Evolutionary conservation across 805 yeast genomes (phyloP), one percentile per base, ranked within the genome.

Genomic region (Candida montana): DNA sequence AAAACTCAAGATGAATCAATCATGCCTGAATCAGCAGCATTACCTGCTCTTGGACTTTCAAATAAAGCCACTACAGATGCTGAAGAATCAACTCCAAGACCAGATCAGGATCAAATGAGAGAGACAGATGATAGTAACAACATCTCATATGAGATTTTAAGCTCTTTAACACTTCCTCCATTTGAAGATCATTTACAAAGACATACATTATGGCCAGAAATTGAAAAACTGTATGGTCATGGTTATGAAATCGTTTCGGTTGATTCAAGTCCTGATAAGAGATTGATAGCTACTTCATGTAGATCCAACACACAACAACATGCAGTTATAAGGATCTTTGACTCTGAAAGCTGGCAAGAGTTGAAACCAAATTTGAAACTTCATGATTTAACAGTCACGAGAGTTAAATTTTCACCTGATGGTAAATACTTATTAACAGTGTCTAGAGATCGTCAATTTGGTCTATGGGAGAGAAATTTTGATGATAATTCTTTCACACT

Each of bases 141-240:
- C 46, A 65, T 69, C 7, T 67, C 75, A 2, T 68, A 59, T 31
- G 79, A 74, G 32, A 59, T 75, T n/a, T 60, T 80, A 18, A 59
- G 67, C 4, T 53, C 68, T 0, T 62, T 84, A 33, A 48, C 49
- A 0, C 57, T 63, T 0, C 90, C 95, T 8, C 98, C 99, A 0
- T 64, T 83, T 35, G 99, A 93, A 60, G 96, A 91, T 54, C 85
- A 86, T 46, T 67, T 93, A 21, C 98, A 93, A 59, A 74, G 98
- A 55, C 87, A 81, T 57, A 86, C 98, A 0, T 67, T 93, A 40
- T 93, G 95, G 83, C 99, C 99, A 0, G 99, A 93, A 58, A 67
- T 83, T 42, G 99, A 93, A 54, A 93, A 93, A 59, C 63, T 93
- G 33, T 93, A 93, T 56, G 99, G 99, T 0, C 99, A 93, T 61